Evolutionary conservation across 768 basidiomycete species (phyloP).

Genomic region (Mycena floridula): DNA sequence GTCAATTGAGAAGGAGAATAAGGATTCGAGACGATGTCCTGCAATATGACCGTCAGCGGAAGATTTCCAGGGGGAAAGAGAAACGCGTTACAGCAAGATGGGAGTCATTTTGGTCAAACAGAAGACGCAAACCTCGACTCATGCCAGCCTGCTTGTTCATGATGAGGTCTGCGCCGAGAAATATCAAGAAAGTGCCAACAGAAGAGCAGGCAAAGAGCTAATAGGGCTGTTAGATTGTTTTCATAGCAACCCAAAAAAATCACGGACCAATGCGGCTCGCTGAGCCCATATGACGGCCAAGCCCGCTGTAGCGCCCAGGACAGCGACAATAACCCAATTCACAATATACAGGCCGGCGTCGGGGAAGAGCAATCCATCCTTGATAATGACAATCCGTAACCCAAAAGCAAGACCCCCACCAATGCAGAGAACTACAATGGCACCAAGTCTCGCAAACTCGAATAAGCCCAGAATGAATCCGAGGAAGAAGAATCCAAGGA

Average conservation of each 20-base stretch:
- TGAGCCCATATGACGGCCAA: slow-evolving; percentile 37
- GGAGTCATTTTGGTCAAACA: slow-evolving; percentile 56
- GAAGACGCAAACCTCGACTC: slow-evolving; percentile 55
- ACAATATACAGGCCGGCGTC: slow-evolving; percentile 24
- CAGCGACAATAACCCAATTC: slow-evolving; percentile 50
- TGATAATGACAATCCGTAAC: slow-evolving; percentile 46
- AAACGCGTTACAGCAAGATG: slow-evolving; percentile 44
- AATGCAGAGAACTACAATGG: slow-evolving; percentile 39
- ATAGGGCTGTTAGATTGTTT: neutral
- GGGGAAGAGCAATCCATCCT: slow-evolving; percentile 41
- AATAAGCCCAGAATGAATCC: slow-evolving; percentile 52
- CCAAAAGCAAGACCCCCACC: slow-evolving; percentile 54
- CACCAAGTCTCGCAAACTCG: slow-evolving; percentile 40
- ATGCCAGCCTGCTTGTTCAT: slow-evolving; percentile 55
- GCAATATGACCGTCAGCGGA: slow-evolving; percentile 3
- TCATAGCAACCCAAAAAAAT: neutral
- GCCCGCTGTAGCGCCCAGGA: slow-evolving; percentile 36
- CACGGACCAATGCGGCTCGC: slow-evolving; percentile 45
- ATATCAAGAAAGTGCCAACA: slow-evolving; percentile 53
- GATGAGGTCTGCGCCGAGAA: slow-evolving; percentile 50
- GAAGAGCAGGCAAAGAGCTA: slow-evolving; percentile 48
- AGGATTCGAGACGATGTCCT: slow-evolving; percentile 42
- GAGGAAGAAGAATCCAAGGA: slow-evolving; percentile 41
- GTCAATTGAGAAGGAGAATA: slow-evolving; percentile 48
- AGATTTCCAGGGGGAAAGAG: neutral